Percentiles rank a stretch among this genome's conserved stretches.
phyloP scores from a whole-genome alignment of 768 basidiomycete genomes.

The Megacollybia marginata region DNA sequence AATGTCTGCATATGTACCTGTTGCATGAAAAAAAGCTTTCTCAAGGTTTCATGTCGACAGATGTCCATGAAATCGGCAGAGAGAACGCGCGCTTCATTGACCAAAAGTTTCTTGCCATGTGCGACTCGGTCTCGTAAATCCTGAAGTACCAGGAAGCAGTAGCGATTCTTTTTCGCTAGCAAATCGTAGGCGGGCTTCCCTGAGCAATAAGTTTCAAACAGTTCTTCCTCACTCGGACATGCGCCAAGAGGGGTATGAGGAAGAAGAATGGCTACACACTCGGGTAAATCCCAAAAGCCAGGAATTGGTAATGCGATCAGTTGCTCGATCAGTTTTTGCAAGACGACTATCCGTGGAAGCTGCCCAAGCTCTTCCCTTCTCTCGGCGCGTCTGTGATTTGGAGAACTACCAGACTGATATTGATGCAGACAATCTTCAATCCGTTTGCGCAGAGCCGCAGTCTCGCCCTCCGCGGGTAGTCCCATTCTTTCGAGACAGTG shows the following conservation, averaged over 20 bases:
- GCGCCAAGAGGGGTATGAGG: constrained; percentile 5
- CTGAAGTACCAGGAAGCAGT: constrained; percentile 26
- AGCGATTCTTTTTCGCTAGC: constrained; percentile 26
- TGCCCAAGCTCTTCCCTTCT: constrained; percentile 33
- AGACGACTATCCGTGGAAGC: constrained; percentile 33
- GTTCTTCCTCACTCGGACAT: constrained; percentile 32
- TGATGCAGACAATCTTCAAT: constrained; percentile 28
- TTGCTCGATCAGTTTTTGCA: constrained; percentile 37
- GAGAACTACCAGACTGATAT: constrained; percentile 21
- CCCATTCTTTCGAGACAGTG: constrained; percentile 33
- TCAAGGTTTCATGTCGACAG: constrained; percentile 31
- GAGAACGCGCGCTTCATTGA: constrained; percentile 35
- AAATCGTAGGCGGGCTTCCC: constrained; percentile 14
- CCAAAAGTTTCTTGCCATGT: constrained; percentile 22
- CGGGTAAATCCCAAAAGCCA: constrained; percentile 40
- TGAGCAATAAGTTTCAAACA: constrained; percentile 23
- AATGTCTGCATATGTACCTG: constrained; percentile 26
- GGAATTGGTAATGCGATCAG: constrained; percentile 39
- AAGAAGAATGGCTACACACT: constrained; percentile 27
- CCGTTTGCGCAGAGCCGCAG: constrained; percentile 28
- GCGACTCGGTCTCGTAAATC: constrained; percentile 23
- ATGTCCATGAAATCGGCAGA: constrained; percentile 39
- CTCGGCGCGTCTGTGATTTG: constrained; percentile 11
- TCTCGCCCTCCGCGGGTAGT: constrained; percentile 27
- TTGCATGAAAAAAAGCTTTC: constrained; percentile 49